Conservation (phyloP, 805 yeast genomes). For the Wickerhamiella kurtzmanii region DNA sequence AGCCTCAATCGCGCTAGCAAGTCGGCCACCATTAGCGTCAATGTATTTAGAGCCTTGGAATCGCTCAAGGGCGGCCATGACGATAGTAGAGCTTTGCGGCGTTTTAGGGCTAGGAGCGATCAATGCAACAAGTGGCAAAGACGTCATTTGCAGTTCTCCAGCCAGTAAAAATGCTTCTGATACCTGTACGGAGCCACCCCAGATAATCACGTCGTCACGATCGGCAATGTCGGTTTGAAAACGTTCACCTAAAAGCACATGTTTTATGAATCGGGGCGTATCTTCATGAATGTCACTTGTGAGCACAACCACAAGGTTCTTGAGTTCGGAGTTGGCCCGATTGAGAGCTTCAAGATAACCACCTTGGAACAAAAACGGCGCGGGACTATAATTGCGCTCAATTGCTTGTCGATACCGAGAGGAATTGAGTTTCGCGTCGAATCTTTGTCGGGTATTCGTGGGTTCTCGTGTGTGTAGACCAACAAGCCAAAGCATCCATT, state of each 20-base stretch:
- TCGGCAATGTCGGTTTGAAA: slow-evolving; percentile 27
- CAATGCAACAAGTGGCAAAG: slow-evolving; percentile 72
- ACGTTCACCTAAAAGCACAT: slow-evolving; percentile 23
- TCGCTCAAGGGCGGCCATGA: slow-evolving; percentile 46
- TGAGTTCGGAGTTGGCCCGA: slow-evolving; percentile 52
- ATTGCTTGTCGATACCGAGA: slow-evolving; percentile 38
- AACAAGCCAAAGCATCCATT: slow-evolving; percentile 14
- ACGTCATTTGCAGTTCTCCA: slow-evolving; percentile 53
- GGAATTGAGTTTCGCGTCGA: slow-evolving; percentile 40
- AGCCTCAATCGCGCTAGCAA: slow-evolving; percentile 32
- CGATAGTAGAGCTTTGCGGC: slow-evolving; percentile 30
- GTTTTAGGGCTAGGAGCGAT: slow-evolving; percentile 48
- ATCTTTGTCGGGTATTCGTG: background rate
- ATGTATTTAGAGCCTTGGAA: background rate
- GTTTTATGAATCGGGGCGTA: slow-evolving; percentile 37
- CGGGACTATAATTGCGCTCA: slow-evolving; percentile 32
- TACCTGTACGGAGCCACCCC: slow-evolving; percentile 81
- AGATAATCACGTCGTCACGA: slow-evolving; percentile 48
- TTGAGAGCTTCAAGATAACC: slow-evolving; percentile 72
- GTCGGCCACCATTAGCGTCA: background rate
- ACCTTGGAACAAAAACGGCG: slow-evolving; percentile 35
- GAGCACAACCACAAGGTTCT: slow-evolving; percentile 60
- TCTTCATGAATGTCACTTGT: slow-evolving; percentile 63
- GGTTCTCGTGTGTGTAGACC: slow-evolving; percentile 16
- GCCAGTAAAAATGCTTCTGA: slow-evolving; percentile 79